Percentiles rank a stretch among this genome's conserved stretches.
Evolutionary conservation across 306 rosid species (phyloP).

Genomic region (Begonia masoniana): DNA sequence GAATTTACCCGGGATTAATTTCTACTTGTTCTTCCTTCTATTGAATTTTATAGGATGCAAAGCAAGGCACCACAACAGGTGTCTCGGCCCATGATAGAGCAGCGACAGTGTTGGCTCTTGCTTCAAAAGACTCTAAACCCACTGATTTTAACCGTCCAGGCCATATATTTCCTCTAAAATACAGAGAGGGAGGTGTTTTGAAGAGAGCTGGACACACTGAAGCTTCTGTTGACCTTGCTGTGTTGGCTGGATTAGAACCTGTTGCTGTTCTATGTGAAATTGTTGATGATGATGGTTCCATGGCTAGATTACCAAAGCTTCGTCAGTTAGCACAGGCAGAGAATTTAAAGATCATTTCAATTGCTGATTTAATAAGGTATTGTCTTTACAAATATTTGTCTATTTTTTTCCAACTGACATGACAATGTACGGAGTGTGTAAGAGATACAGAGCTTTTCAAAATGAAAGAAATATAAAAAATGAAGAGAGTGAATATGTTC

Average conservation of each 20-base stretch:
- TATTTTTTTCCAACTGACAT: no score
- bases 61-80: constrained; percentile 80
- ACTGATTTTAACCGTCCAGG: constrained; percentile 91
- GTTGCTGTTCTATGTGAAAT: constrained; percentile 76
- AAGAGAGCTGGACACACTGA: constrained; percentile 98
- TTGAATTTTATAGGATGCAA: constrained; percentile 50
- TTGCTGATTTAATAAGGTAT: constrained; percentile 90
- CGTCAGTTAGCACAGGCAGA: constrained; percentile 54
- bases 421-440: no score
- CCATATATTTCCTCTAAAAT: constrained; percentile 85
- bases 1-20: constrained; percentile 3
- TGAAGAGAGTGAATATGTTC: neutral
- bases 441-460: no score
- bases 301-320: constrained; percentile 94
- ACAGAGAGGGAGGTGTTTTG: constrained; percentile 90
- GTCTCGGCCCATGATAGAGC: constrained; percentile 92
- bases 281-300: constrained; percentile 97
- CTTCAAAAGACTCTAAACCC: constrained; percentile 73
- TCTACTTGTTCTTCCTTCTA: neutral
- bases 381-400: neutral
- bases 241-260: constrained; percentile 79
- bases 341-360: constrained; percentile 76
- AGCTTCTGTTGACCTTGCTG: constrained; percentile 86
- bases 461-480: no score
- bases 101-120: constrained; percentile 75